These are phyloP conservation scores for Podospora didyma DNA, from an alignment of 495 filamentous ascomycete species.

Conservation along the genomic window DNA sequence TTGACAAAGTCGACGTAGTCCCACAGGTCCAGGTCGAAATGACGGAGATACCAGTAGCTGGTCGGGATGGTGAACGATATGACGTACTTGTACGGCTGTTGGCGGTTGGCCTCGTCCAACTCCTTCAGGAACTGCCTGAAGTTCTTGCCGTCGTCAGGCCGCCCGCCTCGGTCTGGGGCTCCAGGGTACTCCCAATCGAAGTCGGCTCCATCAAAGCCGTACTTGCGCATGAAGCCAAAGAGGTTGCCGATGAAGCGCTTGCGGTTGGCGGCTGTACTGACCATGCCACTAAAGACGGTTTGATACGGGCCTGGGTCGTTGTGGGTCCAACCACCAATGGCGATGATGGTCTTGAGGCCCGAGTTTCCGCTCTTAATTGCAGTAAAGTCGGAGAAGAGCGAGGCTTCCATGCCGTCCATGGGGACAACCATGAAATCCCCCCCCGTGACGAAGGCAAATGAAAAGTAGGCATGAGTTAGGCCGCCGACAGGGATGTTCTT, in stretches of 20 bases:
- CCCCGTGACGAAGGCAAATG: conserved; percentile 25
- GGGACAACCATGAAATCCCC: too few species aligned
- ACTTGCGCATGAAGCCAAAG: conserved; percentile 37
- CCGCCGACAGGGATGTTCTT: conserved; percentile 11
- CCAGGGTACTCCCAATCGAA: conserved; percentile 50
- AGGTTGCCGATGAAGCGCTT: conserved; percentile 38
- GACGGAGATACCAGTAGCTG: background rate
- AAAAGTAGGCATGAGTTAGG: conserved; percentile 24
- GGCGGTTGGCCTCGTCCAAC: background rate
- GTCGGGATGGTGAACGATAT: background rate
- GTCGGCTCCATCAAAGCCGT: conserved; percentile 54
- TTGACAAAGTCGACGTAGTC: conserved; percentile 49
- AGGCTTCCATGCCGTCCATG: too few species aligned
- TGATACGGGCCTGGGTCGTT: conserved; percentile 30
- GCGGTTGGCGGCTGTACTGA: conserved; percentile 17
- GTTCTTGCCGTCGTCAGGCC: conserved; percentile 36
- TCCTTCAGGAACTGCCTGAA: conserved; percentile 33
- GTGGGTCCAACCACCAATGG: conserved; percentile 48
- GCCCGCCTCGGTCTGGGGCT: conserved; percentile 42
- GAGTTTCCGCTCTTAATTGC: conserved; percentile 23
- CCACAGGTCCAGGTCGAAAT: conserved; percentile 14
- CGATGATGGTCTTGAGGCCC: conserved; percentile 30
- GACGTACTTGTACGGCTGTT: background rate
- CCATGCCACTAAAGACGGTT: conserved; percentile 16
- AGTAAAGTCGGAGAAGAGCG: conserved; percentile 9